Evolutionary conservation across 2,329 filamentous ascomycete species (phyloP), one percentile per base, ranked within the genome.

Genomic region (Mariannaea sp.): DNA sequence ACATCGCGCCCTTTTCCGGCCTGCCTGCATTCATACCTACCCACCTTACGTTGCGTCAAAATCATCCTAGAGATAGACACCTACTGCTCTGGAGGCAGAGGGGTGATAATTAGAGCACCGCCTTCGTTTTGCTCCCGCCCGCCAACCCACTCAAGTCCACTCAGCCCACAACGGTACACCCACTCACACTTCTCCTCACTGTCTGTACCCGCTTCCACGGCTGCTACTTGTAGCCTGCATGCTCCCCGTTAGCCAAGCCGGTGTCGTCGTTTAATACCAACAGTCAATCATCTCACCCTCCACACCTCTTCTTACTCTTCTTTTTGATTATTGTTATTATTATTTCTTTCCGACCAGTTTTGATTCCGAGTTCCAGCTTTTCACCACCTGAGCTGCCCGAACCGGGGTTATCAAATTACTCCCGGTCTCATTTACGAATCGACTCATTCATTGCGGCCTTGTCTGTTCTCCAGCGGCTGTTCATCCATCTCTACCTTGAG

Each of bases 201-300:
- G 8, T 33, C 49, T 19, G 8, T 33, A 61, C 60, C 52, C 56
- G 64, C 53, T n/a, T n/a, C n/a, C n/a, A n/a, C n/a, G n/a, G n/a
- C n/a, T n/a, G n/a, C n/a, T n/a, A n/a, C n/a, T n/a, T 43, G 47
- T 52, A 4, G 33, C 49, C 58, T 59, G 50, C 57, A 48, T 52
- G 50, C 43, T 49, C 55, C 56, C 60, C 59, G 59, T 40, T 33
- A 17, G 44, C 49, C 58, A 62, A 47, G 45, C 54, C 55, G 52
- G 55, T 53, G 53, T 61, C 54, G 53, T 61, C 57, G 60, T 62
- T 59, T 63, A 62, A 65, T 65, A 65, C 51, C 54, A 59, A 56
- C 50, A 33, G 53, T 53, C 32, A 56, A 65, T 60, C 59, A 43
- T 54, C 16, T 55, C 47, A 29, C 33, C 43, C 43, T 56, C 46